A percentile compares a stretch with the other conserved stretches of the same genome.
Evolutionary conservation across 257 asterid genomes (phyloP).

Genomic region (Solanum pennellii): DNA sequence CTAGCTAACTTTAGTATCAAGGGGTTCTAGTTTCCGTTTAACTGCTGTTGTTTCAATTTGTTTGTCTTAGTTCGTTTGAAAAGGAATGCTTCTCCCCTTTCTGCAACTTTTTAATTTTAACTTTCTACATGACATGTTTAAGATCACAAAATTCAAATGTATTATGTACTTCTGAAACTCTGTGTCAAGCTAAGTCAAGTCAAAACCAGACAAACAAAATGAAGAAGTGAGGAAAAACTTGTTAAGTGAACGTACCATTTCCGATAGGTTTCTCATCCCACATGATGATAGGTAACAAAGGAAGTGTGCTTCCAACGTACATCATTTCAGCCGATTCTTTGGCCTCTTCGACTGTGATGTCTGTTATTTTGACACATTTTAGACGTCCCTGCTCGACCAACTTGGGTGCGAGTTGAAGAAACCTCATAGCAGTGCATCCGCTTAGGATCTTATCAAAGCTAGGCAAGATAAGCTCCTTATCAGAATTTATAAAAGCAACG

Average conservation of each 20-base stretch:
- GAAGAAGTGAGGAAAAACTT: background rate
- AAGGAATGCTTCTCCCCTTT: background rate
- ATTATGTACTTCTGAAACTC: too few relatives aligned
- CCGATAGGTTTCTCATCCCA: conserved; percentile 86
- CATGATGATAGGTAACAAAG: conserved; percentile 47
- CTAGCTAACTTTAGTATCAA: background rate
- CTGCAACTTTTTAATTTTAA: background rate
- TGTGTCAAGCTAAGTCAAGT: background rate
- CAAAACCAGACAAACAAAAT: background rate
- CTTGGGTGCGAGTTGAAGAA: conserved; percentile 60
- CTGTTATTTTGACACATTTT: conserved; percentile 34
- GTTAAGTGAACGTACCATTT: conserved; percentile 37
- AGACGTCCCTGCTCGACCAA: conserved; percentile 52
- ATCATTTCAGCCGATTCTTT: conserved; percentile 65
- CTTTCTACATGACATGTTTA: too few relatives aligned
- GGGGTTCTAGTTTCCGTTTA: background rate
- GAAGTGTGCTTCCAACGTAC: conserved; percentile 91
- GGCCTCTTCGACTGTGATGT: conserved; percentile 43
- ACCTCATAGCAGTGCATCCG: conserved; percentile 87
- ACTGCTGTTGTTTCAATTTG: background rate
- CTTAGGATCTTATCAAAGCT: conserved; percentile 54
- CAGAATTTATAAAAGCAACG: conserved; percentile 56
- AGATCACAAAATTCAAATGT: too few relatives aligned
- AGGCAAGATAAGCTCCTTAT: conserved; percentile 64
- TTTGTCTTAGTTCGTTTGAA: background rate